Base-by-base conservation (phyloP, 2,329 filamentous ascomycete species). In the Penicillium capsulatum region DNA sequence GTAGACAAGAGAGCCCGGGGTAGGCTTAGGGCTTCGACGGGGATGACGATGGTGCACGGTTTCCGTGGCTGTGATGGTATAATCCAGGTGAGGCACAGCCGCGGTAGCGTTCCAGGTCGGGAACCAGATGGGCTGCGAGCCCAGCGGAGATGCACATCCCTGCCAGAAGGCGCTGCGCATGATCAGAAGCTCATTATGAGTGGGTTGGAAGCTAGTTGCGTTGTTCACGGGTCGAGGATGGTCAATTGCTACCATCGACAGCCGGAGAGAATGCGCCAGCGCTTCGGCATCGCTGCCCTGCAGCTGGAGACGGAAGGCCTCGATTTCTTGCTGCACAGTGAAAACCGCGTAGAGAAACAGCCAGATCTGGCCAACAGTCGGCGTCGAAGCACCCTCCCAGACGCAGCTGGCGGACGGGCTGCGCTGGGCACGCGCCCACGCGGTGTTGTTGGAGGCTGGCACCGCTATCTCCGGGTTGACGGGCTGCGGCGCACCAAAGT, bases 1-100 rank as follows among this genome's bases (percentile, higher is more conserved):
- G 69, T 90, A 90, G 51, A 86, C 74, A 42, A 83, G 73, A 2
- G 79, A 75, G 2, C 84, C 83, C 0, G 83, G 81, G 1, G 71
- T 68, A 5, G 85, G 85, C 67, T 90, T 89, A 20, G 79, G 73
- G 2, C 80, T 77, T 7, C 85, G 80, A 4, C 83, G 71, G 4
- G 85, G 85, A 63, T 89, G 85, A 64, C 77, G 80, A n/a, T 76
- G 70, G 58, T 83, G 76, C 9, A 75, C 63, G 4, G 65, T 67
- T 36, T 70, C 57, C 2, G 66, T 58, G 4, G 70, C 68, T 39
- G 72, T 60, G 9, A 70, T 64, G 14, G 69, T 75, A 3, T 69
- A 72, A 42, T 73, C 64, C n/a, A 68, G 65, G 45, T 50, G 51
- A 27, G 59, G 53, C 7, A 59, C 48, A 4, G 59, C 51, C 7